Evolutionary conservation across 805 yeast genomes (phyloP).

Genomic region (Yarrowia alimentaria): DNA sequence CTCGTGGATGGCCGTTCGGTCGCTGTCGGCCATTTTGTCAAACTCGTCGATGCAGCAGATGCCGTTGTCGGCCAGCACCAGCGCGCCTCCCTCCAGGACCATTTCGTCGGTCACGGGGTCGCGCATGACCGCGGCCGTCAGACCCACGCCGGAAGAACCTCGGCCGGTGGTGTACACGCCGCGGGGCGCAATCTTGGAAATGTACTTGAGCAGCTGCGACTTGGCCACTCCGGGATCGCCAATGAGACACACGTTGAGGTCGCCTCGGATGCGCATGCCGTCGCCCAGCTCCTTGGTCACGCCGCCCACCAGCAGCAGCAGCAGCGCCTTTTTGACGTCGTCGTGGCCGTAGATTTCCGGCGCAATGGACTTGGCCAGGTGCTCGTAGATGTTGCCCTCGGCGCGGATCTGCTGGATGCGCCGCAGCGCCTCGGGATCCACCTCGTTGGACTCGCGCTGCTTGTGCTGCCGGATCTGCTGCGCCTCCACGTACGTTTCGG

Average conservation of each 20-base stretch:
- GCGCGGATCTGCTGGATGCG: slow-evolving; percentile 55
- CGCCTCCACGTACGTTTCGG: slow-evolving; percentile 90
- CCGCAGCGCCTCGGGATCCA: slow-evolving; percentile 55
- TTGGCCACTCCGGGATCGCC: slow-evolving; percentile 99
- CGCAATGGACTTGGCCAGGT: slow-evolving; percentile 84
- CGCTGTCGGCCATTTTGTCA: slow-evolving; percentile 95
- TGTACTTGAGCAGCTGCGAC: slow-evolving; percentile 89
- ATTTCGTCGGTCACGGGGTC: slow-evolving; percentile 98
- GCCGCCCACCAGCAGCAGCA: slow-evolving; percentile 87
- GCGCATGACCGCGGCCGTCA: slow-evolving; percentile 96
- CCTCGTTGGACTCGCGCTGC: slow-evolving; percentile 64
- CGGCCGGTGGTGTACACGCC: slow-evolving; percentile 97
- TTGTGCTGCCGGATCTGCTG: slow-evolving; percentile 85
- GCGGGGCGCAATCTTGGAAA: slow-evolving; percentile 89
- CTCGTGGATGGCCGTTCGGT: slow-evolving; percentile 97
- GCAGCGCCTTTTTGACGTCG: slow-evolving; percentile 88
- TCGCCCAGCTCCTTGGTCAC: slow-evolving; percentile 93
- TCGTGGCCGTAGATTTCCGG: slow-evolving; percentile 95
- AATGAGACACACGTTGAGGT: slow-evolving; percentile 91
- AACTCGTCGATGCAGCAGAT: slow-evolving; percentile 98
- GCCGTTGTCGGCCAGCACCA: slow-evolving; percentile 97
- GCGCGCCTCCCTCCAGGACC: slow-evolving; percentile 96
- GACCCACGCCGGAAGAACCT: slow-evolving; percentile 99
- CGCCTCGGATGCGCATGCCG: slow-evolving; percentile 97
- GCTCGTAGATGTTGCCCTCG: slow-evolving; percentile 72